Percentiles rank a stretch among this genome's conserved stretches.
These are phyloP conservation scores for Stephania cephalantha DNA, from an alignment of 164 flowering plant species.

Conservation along the genomic window DNA sequence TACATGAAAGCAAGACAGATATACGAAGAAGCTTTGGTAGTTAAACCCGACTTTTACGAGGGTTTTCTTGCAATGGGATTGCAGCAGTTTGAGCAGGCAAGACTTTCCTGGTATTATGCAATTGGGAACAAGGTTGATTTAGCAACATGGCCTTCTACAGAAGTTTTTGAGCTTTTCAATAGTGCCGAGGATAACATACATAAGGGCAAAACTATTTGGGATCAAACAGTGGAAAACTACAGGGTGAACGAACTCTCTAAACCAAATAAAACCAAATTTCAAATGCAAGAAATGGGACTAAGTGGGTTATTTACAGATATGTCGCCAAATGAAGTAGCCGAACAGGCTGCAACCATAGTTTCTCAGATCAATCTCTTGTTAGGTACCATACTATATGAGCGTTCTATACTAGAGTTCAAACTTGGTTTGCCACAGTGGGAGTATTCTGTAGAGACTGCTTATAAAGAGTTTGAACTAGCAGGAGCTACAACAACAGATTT, in stretches of 20 bases:
- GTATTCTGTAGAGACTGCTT: conserved; percentile 66
- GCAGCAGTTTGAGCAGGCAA: conserved; percentile 90
- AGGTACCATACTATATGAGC: conserved; percentile 86
- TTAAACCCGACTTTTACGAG: conserved; percentile 80
- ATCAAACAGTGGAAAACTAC: conserved; percentile 37
- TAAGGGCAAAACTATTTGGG: conserved; percentile 70
- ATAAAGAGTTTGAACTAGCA: conserved; percentile 74
- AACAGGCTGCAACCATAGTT: conserved; percentile 52
- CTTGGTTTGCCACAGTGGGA: conserved; percentile 69
- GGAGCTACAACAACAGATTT: conserved; percentile 82
- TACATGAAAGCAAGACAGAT: conserved; percentile 49
- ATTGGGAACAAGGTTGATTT: conserved; percentile 51
- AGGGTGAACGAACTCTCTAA: conserved; percentile 30
- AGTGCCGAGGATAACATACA: conserved; percentile 77
- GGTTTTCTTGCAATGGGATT: conserved; percentile 70
- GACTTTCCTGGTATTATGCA: conserved; percentile 77
- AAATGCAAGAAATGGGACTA: conserved; percentile 40
- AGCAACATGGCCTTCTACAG: conserved; percentile 49
- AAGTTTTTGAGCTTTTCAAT: conserved; percentile 57
- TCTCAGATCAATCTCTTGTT: conserved; percentile 75
- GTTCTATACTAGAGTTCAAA: conserved; percentile 79
- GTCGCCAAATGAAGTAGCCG: conserved; percentile 46
- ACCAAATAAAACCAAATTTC: conserved; percentile 23
- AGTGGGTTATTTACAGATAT: conserved; percentile 35
- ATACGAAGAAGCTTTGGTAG: conserved; percentile 62